Evolutionary conservation across 345 rosid genomes (phyloP).

Genomic region (Aegle marmelos): DNA sequence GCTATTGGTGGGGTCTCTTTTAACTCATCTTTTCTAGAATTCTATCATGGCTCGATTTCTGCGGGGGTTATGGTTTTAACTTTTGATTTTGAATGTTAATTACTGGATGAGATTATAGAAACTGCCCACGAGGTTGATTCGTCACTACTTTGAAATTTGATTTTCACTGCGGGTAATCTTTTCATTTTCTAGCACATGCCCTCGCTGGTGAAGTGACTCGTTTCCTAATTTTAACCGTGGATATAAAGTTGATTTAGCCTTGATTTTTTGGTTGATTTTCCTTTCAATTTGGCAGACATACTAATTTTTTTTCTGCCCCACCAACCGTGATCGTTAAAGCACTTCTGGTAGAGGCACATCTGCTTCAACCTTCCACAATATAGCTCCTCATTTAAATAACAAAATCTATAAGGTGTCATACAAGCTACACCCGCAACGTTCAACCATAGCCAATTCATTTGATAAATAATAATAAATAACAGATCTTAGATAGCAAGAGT

Average conservation of each 20-base stretch:
- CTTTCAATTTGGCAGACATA: slow-evolving; percentile 2
- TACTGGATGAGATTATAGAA: slow-evolving; percentile 14
- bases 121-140: slow-evolving; percentile 20
- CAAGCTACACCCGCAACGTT: too few species aligned
- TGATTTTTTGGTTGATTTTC: neutral
- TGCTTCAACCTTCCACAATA: neutral
- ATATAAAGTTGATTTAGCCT: neutral
- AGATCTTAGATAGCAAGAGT: too few species aligned
- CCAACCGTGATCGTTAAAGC: neutral
- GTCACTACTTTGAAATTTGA: slow-evolving; percentile 16
- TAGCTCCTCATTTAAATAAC: neutral
- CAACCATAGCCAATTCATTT: too few species aligned
- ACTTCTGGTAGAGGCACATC: too few species aligned
- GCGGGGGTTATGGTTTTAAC: slow-evolving; percentile 14
- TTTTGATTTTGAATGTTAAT: slow-evolving; percentile 25
- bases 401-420: too few species aligned
- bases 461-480: too few species aligned
- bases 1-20: slow-evolving; percentile 18
- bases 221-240: neutral
- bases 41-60: neutral
- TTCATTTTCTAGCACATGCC: too few species aligned
- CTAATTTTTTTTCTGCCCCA: neutral
- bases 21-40: neutral
- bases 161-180: neutral
- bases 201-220: neutral